phyloP scores from a whole-genome alignment of 2,329 filamentous ascomycete genomes.

The Pestalotiopsis sp. region DNA sequence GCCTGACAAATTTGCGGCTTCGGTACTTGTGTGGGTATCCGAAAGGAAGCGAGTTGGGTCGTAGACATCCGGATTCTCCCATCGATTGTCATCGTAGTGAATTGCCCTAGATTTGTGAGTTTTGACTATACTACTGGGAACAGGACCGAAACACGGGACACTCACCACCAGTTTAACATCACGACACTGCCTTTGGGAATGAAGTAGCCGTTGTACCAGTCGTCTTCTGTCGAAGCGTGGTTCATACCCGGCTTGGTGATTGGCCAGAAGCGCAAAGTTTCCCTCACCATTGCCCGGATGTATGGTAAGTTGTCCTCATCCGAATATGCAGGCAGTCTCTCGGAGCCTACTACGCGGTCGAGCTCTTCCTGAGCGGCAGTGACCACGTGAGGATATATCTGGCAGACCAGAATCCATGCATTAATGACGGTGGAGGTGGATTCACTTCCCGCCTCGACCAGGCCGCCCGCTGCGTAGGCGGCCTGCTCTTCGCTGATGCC shows the following conservation, averaged over 20 bases:
- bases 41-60: conserved; percentile 35
- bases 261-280: conserved; percentile 58
- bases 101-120: conserved; percentile 35
- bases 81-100: conserved; percentile 43
- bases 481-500: conserved; percentile 36
- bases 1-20: conserved; percentile 35
- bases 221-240: conserved; percentile 47
- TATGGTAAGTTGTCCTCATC: conserved; percentile 50
- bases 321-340: conserved; percentile 48
- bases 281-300: conserved; percentile 55
- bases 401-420: conserved; percentile 51
- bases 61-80: conserved; percentile 41
- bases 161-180: conserved; percentile 44
- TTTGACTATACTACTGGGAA: not conserved
- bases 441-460: conserved; percentile 37
- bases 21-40: conserved; percentile 24
- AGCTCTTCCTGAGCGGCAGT: conserved; percentile 54
- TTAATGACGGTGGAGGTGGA: conserved; percentile 49
- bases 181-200: conserved; percentile 48
- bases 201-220: conserved; percentile 43
- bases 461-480: conserved; percentile 30
- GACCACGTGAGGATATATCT: conserved; percentile 51
- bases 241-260: conserved; percentile 37
- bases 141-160: not conserved
- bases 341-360: conserved; percentile 52